Evolutionary conservation across 2,329 filamentous ascomycete species (phyloP).

Genomic region (Claviceps sp.): DNA sequence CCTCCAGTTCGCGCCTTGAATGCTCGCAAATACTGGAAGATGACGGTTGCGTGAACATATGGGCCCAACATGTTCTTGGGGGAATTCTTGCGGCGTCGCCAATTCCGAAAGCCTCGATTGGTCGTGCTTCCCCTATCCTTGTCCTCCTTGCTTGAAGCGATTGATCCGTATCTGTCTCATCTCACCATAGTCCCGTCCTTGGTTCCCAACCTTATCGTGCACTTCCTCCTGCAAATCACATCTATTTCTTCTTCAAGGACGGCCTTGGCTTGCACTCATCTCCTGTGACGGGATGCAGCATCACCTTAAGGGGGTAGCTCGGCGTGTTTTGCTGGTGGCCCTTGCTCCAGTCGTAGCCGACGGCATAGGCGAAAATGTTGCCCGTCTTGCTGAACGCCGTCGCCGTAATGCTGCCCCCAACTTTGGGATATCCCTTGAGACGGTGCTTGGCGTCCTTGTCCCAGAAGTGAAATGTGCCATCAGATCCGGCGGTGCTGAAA

Average conservation of each 20-base stretch:
- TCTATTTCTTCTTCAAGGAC: constrained; percentile 44
- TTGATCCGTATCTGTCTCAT: no score
- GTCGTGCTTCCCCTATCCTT: no score
- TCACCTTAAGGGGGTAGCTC: constrained; percentile 64
- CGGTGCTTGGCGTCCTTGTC: constrained; percentile 86
- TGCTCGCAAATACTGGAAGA: no score
- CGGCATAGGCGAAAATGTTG: constrained; percentile 72
- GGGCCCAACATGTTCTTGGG: no score
- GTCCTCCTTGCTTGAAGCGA: background rate
- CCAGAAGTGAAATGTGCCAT: constrained; percentile 96
- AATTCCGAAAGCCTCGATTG: background rate
- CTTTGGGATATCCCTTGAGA: constrained; percentile 74
- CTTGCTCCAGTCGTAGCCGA: constrained; percentile 98
- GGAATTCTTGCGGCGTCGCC: background rate
- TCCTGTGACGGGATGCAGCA: constrained; percentile 61
- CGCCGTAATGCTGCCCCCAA: constrained; percentile 75
- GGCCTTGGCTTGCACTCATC: constrained; percentile 52
- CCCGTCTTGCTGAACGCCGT: constrained; percentile 87
- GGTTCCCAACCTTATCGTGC: background rate
- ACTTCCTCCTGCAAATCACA: background rate
- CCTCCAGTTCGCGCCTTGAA: no score
- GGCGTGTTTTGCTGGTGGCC: constrained; percentile 76
- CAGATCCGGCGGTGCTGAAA: constrained; percentile 91
- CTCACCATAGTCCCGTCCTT: background rate
- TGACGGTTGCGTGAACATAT: no score